Evolutionary conservation across 352 stramenopile species (phyloP).

Genomic region (Elongisporangium anandrum): DNA sequence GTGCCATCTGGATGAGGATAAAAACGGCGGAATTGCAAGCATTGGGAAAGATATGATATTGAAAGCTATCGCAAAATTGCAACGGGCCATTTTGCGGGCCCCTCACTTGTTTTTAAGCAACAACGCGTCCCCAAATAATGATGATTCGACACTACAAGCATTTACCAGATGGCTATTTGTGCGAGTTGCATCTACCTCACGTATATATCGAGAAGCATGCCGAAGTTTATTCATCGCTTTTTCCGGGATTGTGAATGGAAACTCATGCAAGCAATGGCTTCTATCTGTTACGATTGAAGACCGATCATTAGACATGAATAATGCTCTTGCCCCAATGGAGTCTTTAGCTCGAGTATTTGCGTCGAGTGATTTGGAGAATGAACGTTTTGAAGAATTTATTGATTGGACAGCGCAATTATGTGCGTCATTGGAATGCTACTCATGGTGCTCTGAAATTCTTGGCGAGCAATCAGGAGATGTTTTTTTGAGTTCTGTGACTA

Average conservation of each 20-base stretch:
- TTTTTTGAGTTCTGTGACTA: neutral
- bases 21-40: constrained; percentile 21
- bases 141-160: constrained; percentile 17
- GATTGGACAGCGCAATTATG: constrained; percentile 65
- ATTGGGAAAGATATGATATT: constrained; percentile 55
- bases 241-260: constrained; percentile 29
- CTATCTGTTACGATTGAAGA: constrained; percentile 21
- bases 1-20: constrained; percentile 36
- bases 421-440: constrained; percentile 51
- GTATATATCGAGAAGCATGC: constrained; percentile 12
- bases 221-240: constrained; percentile 46
- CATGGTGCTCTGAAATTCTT: constrained; percentile 49
- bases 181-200: neutral
- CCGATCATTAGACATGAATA: constrained; percentile 10
- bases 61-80: constrained; percentile 54
- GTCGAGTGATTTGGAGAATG: neutral
- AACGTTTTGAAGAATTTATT: constrained; percentile 15
- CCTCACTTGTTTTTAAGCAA: constrained; percentile 36
- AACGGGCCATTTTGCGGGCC: constrained; percentile 48
- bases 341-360: constrained; percentile 24
- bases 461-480: constrained; percentile 16
- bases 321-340: constrained; percentile 42
- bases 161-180: constrained; percentile 31
- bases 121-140: constrained; percentile 13
- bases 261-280: constrained; percentile 48